phyloP scores from a whole-genome alignment of 2,329 filamentous ascomycete genomes.

The Diplodia scrobiculata region DNA sequence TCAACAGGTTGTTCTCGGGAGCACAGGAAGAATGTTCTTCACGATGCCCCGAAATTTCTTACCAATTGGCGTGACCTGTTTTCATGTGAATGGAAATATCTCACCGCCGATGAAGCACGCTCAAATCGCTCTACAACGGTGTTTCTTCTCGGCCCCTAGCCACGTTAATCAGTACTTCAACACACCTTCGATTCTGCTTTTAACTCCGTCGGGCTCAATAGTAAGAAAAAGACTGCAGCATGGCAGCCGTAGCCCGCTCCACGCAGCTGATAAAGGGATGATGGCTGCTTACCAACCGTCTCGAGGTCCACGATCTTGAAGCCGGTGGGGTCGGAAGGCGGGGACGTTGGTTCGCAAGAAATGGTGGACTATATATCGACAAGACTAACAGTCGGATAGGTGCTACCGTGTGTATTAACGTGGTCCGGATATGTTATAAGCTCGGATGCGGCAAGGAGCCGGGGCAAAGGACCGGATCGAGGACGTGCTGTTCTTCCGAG shows the following conservation, averaged over 20 bases:
- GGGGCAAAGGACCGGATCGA: slow-evolving; percentile 35
- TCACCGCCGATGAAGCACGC: no score
- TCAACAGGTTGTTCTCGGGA: neutral
- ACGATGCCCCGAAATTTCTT: neutral
- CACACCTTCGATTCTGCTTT: neutral
- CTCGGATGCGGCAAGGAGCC: slow-evolving; percentile 36
- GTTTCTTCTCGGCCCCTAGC: no score
- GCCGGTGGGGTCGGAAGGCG: no score
- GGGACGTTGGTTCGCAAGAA: no score
- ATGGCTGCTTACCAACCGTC: neutral
- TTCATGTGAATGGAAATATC: neutral
- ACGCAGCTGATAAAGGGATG: neutral
- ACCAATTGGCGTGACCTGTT: neutral
- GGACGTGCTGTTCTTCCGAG: slow-evolving; percentile 33
- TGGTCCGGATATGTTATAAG: slow-evolving; percentile 40
- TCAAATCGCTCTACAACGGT: no score
- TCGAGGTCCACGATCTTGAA: neutral
- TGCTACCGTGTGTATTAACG: slow-evolving; percentile 40
- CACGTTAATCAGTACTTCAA: neutral
- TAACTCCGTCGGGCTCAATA: neutral
- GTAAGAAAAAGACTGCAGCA: neutral
- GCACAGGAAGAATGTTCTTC: neutral
- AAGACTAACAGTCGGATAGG: slow-evolving; percentile 35
- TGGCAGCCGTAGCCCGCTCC: neutral
- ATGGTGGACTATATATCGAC: slow-evolving; percentile 38